Base-by-base conservation (phyloP, 2,329 filamentous ascomycete species). In the Fusarium pininemorale region DNA sequence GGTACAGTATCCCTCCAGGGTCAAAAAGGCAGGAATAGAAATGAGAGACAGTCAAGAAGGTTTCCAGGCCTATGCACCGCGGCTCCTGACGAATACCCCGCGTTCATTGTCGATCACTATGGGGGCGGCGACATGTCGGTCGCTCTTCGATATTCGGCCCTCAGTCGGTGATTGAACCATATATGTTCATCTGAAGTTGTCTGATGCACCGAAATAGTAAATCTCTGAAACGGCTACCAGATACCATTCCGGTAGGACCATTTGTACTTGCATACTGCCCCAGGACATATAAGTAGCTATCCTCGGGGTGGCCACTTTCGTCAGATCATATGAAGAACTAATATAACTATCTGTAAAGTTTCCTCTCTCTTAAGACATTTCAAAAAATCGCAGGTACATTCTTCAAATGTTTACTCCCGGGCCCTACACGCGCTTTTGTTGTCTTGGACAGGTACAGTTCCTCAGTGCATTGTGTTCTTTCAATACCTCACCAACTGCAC, bases 91-190 rank as follows among this genome's bases (percentile, higher is more conserved):
- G 28, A 30, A 24, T 56, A 41, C 64, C 58, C 67, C 67, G 58
- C 64, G 30, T 54, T 39, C 28, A 30, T 14, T 47, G 39, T 47
- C 41, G 38, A 70, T 54, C 39, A 48, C 15, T 35, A 64, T 38
- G 38, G 45, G 51, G 51, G 28, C 67, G 67, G 67, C 41, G 57
- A 63, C 58, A 70, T 70, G 50, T 70, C 67, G 58, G 67, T 11
- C 22, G 26, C 38, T 58, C 26, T 63, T 15, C 7, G 15, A 51
- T 30, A 64, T 58, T 70, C 67, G 67, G 65, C 45, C 67, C 66
- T 69, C 64, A 53, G 14, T 50, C 66, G 66, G 57, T 38, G 39
- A 53, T 48, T 51, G 69, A 69, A 45, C 66, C 45, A 18, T 51
- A 16, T 63, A 4, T 30, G 44, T 38, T 39, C 4, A 9, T 41